phyloP scores from a whole-genome alignment of 768 basidiomycete genomes.

The Hysterangium stoloniferum region DNA sequence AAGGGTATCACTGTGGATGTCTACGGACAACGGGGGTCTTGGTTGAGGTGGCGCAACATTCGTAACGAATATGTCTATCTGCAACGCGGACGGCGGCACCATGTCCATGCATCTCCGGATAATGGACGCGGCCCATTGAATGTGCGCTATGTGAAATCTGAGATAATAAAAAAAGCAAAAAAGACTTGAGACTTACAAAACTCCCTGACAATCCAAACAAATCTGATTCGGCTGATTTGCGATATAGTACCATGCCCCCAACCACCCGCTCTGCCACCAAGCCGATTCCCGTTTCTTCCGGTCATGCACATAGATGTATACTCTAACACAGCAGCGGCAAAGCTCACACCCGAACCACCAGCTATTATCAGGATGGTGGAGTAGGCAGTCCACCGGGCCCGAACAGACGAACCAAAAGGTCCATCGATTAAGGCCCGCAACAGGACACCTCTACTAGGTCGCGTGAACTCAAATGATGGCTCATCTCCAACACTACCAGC shows the following conservation, averaged over 20 bases:
- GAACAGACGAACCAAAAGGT: slow-evolving; percentile 57
- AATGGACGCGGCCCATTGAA: slow-evolving; percentile 68
- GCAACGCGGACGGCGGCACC: slow-evolving; percentile 40
- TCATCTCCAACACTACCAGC: slow-evolving; percentile 25
- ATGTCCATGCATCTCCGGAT: slow-evolving; percentile 55
- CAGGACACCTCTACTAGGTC: slow-evolving; percentile 40
- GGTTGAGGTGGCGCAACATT: slow-evolving; percentile 24
- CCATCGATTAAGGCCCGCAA: slow-evolving; percentile 56
- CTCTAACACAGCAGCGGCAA: slow-evolving; percentile 58
- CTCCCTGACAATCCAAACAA: slow-evolving; percentile 73
- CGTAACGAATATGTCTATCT: slow-evolving; percentile 71
- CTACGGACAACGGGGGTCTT: too few species aligned
- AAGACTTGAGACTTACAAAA: slow-evolving; percentile 53
- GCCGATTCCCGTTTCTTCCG: slow-evolving; percentile 40
- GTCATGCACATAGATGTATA: slow-evolving; percentile 52
- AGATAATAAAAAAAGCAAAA: background rate
- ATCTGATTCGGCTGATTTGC: slow-evolving; percentile 49
- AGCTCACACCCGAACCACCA: slow-evolving; percentile 73
- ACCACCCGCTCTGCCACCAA: slow-evolving; percentile 41
- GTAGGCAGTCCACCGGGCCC: slow-evolving; percentile 51
- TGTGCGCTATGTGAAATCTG: slow-evolving; percentile 41
- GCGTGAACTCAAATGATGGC: slow-evolving; percentile 16
- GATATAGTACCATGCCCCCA: slow-evolving; percentile 30
- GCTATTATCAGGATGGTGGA: slow-evolving; percentile 55
- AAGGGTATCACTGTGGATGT: slow-evolving; percentile 20